Conservation (phyloP, 148 eudicot genomes). For the Cornus florida region DNA sequence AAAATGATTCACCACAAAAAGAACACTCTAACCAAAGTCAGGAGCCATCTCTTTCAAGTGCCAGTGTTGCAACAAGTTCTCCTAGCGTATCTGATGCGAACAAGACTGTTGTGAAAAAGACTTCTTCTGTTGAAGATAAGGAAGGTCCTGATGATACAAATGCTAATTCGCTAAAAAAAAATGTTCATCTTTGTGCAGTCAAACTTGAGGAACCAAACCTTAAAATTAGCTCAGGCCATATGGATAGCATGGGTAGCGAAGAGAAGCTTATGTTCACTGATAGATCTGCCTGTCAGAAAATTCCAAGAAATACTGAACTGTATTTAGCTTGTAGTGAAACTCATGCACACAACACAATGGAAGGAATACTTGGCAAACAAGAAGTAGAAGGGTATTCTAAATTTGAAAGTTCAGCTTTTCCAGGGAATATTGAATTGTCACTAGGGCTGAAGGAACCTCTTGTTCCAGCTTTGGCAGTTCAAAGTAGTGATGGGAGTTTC, state of each 20-base stretch:
- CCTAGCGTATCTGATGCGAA: slow-evolving; percentile 12
- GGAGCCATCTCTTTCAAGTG: slow-evolving; percentile 6
- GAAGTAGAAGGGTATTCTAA: background rate
- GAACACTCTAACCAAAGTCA: slow-evolving; percentile 2
- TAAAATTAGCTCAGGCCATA: slow-evolving; percentile 1
- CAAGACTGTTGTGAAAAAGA: slow-evolving; percentile 11
- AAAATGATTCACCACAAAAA: background rate
- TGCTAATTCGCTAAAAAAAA: background rate
- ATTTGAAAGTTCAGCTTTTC: slow-evolving; percentile 9
- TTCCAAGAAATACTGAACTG: slow-evolving; percentile 7
- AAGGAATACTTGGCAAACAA: slow-evolving; percentile 7
- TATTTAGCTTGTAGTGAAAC: slow-evolving; percentile 4
- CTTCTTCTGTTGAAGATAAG: slow-evolving; percentile 8
- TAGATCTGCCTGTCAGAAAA: background rate
- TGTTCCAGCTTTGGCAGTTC: slow-evolving; percentile 9
- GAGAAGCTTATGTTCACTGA: background rate
- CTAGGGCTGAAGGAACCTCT: slow-evolving; percentile 19
- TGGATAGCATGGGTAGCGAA: slow-evolving; percentile 12
- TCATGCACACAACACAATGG: slow-evolving; percentile 1
- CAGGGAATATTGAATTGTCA: slow-evolving; percentile 19
- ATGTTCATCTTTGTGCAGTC: background rate
- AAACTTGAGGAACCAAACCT: slow-evolving; percentile 13
- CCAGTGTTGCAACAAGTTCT: slow-evolving; percentile 10
- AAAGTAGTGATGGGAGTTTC: slow-evolving; percentile 3
- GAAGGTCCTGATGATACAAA: background rate